A percentile compares a stretch with the other conserved stretches of the same genome.
These are phyloP conservation scores for Strobilomyces dryophilus DNA, from an alignment of 768 basidiomycete genomes.

Conservation along the genomic window DNA sequence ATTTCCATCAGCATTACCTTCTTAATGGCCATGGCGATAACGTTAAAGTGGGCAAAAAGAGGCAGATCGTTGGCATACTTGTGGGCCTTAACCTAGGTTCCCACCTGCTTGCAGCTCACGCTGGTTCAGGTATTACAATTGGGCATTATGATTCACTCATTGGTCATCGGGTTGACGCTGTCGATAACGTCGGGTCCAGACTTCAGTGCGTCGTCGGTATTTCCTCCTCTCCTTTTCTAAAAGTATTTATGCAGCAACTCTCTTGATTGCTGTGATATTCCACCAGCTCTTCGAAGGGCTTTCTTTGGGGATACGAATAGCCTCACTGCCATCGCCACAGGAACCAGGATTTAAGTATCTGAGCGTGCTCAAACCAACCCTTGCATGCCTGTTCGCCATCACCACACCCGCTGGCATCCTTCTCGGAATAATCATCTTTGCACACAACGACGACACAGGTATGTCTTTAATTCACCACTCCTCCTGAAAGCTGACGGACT, in stretches of 20 bases:
- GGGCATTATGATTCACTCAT: conserved; percentile 81
- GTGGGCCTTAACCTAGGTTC: conserved; percentile 31
- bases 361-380: conserved; percentile 44
- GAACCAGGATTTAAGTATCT: conserved; percentile 20
- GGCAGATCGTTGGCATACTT: conserved; percentile 72
- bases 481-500: not conserved
- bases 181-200: conserved; percentile 65
- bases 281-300: conserved; percentile 85
- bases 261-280: conserved; percentile 71
- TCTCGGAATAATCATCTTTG: conserved; percentile 50
- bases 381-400: conserved; percentile 63
- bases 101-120: not conserved
- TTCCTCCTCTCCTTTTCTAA: not conserved
- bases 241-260: conserved; percentile 44
- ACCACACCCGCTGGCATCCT: conserved; percentile 71
- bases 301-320: conserved; percentile 77
- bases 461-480: conserved; percentile 1
- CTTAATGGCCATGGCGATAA: conserved; percentile 13
- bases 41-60: conserved; percentile 43
- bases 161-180: conserved; percentile 77
- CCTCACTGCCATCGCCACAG: conserved; percentile 50
- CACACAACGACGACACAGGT: conserved; percentile 28
- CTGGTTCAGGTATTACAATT: conserved; percentile 64
- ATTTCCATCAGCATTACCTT: not conserved
- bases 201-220: conserved; percentile 50